Evolutionary conservation across 2,329 filamentous ascomycete species (phyloP).

Genomic region (Plectosphaerella cucumerina): DNA sequence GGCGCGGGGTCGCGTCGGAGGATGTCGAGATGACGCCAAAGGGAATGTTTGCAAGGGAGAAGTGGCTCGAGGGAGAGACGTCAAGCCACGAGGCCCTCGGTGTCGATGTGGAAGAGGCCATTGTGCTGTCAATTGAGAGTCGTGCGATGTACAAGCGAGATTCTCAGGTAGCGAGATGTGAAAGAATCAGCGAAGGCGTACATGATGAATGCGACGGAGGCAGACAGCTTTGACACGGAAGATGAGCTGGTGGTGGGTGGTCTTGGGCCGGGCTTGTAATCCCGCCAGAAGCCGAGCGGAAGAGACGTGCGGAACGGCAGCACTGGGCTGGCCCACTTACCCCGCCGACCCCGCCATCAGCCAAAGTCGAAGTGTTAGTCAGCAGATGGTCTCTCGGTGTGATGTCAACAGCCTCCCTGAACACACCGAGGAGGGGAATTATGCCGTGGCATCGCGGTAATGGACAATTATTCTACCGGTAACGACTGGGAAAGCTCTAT

Average conservation of each 20-base stretch:
- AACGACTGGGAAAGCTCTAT: no score
- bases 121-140: no score
- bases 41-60: constrained; percentile 76
- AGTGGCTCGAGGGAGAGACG: constrained; percentile 38
- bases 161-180: no score
- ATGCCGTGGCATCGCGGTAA: no score
- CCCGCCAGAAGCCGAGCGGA: constrained; percentile 14
- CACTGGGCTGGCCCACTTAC: no score
- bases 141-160: no score
- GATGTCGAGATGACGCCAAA: constrained; percentile 75
- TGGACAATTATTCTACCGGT: no score
- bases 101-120: no score
- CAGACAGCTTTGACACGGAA: not conserved
- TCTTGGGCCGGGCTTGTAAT: constrained; percentile 8
- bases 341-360: no score
- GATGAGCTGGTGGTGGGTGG: not conserved
- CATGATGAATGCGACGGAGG: no score
- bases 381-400: not conserved
- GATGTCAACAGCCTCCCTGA: no score
- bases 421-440: no score
- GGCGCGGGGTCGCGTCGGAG: constrained; percentile 50
- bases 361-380: not conserved
- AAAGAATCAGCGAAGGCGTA: not conserved
- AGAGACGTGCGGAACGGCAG: constrained; percentile 2
- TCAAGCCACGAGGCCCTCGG: constrained; percentile 20